Percentiles rank a stretch among this genome's conserved stretches.
phyloP scores from a whole-genome alignment of 2,329 filamentous ascomycete species.

The Epichloe sp. region DNA sequence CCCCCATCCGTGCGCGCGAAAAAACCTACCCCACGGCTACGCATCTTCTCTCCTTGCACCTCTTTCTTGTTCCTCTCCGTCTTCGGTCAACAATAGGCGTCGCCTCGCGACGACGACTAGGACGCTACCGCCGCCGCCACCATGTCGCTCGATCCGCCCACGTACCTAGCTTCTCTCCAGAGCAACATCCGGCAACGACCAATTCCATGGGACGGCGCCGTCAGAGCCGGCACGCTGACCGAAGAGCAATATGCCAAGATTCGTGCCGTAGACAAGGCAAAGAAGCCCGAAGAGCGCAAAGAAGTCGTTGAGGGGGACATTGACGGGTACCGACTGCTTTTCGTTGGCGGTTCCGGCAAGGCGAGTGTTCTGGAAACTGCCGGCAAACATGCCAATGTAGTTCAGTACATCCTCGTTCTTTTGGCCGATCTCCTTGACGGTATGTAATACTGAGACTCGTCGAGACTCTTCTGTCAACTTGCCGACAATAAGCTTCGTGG shows the following conservation, averaged over 20 bases:
- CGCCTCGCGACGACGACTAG: conserved; percentile 7
- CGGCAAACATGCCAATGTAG: conserved; percentile 73
- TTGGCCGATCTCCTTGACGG: conserved; percentile 77
- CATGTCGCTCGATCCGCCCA: conserved; percentile 88
- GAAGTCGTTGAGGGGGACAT: conserved; percentile 71
- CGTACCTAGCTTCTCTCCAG: conserved; percentile 74
- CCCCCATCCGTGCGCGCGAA: neutral
- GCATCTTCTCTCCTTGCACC: neutral
- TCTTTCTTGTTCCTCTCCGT: neutral
- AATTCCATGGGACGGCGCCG: conserved; percentile 95
- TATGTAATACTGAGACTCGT: conserved; percentile 27
- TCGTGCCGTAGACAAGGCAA: conserved; percentile 90
- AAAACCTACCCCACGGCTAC: neutral
- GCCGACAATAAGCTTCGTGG: neutral
- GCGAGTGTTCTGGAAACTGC: conserved; percentile 70
- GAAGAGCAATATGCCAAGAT: conserved; percentile 92
- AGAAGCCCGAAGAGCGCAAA: conserved; percentile 70
- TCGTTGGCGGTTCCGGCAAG: conserved; percentile 62
- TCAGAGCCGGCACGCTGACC: conserved; percentile 83
- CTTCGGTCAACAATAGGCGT: conserved; percentile 1
- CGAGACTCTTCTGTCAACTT: neutral
- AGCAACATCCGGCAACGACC: conserved; percentile 94
- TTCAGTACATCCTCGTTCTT: conserved; percentile 89
- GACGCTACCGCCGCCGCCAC: conserved; percentile 10
- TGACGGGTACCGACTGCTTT: conserved; percentile 64